Conservation (phyloP, 257 asterid genomes). For the Galeopsis tetrahit region DNA sequence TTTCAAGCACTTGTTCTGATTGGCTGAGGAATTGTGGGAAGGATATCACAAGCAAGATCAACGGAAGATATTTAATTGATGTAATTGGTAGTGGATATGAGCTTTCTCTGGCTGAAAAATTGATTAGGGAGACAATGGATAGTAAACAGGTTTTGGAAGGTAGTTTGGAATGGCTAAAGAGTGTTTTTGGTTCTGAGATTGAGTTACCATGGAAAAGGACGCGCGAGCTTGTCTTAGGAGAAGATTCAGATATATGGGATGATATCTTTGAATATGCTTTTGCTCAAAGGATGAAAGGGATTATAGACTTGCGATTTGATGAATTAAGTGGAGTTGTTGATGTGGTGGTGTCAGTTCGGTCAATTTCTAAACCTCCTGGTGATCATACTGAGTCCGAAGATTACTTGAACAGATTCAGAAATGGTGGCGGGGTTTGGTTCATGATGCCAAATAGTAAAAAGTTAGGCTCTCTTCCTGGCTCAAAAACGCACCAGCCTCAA, state of each 20-base stretch:
- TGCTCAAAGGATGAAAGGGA: slow-evolving; percentile 87
- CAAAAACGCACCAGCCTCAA: slow-evolving; percentile 62
- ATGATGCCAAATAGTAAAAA: slow-evolving; percentile 68
- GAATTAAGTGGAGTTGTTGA: slow-evolving; percentile 67
- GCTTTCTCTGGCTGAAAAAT: slow-evolving; percentile 88
- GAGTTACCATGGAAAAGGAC: slow-evolving; percentile 98
- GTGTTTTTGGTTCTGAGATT: slow-evolving; percentile 97
- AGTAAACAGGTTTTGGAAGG: slow-evolving; percentile 91
- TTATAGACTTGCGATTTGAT: slow-evolving; percentile 71
- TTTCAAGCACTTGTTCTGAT: slow-evolving; percentile 84
- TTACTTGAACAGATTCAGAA: slow-evolving; percentile 55
- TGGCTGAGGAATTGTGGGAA: slow-evolving; percentile 95
- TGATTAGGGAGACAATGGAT: slow-evolving; percentile 92
- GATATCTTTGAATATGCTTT: slow-evolving; percentile 96
- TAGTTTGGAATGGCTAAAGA: slow-evolving; percentile 96
- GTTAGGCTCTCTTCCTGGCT: slow-evolving; percentile 47
- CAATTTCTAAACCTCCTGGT: slow-evolving; percentile 53
- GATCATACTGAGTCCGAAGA: slow-evolving; percentile 63
- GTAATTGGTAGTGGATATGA: slow-evolving; percentile 82
- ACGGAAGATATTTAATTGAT: slow-evolving; percentile 80
- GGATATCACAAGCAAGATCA: slow-evolving; percentile 77
- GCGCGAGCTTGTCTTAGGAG: slow-evolving; percentile 93
- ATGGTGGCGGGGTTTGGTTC: slow-evolving; percentile 95
- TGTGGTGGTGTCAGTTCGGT: slow-evolving; percentile 68
- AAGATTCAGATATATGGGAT: slow-evolving; percentile 96